Percentiles rank a stretch among this genome's conserved stretches.
phyloP scores from a whole-genome alignment of 805 yeast species.

The Metschnikowia baotianmanensis region DNA sequence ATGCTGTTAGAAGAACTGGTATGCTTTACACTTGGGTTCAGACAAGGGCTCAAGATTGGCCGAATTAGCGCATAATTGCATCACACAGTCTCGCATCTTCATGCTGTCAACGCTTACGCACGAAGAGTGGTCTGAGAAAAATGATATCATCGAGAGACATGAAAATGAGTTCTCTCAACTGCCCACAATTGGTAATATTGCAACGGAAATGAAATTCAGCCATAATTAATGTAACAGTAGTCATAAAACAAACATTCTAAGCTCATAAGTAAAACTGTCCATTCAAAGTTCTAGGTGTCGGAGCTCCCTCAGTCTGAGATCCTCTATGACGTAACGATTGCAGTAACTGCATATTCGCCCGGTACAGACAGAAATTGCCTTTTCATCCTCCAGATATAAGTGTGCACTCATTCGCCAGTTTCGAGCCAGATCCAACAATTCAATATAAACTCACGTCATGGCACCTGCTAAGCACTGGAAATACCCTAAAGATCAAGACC shows the following conservation, averaged over 20 bases:
- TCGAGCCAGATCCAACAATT: neutral
- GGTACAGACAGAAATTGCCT: constrained; percentile 3
- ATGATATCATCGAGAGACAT: constrained; percentile 1
- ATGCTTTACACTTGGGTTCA: too few relatives aligned
- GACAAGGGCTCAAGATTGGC: too few relatives aligned
- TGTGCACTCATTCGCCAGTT: neutral
- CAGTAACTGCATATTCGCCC: constrained; percentile 10
- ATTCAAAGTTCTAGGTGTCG: neutral
- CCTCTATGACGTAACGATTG: neutral
- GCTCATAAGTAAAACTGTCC: too few relatives aligned
- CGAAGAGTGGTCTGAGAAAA: neutral
- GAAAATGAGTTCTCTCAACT: too few relatives aligned
- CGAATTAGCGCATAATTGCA: too few relatives aligned
- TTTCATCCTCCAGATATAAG: neutral
- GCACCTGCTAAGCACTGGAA: constrained; percentile 46
- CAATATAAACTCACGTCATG: constrained; percentile 3
- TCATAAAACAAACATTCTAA: too few relatives aligned
- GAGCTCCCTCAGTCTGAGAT: neutral
- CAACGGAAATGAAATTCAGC: too few relatives aligned
- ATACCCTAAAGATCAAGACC: constrained; percentile 41
- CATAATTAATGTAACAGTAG: too few relatives aligned
- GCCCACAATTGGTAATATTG: too few relatives aligned
- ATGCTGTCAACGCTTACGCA: neutral
- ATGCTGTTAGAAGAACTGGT: too few relatives aligned
- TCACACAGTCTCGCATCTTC: neutral